phyloP scores from a whole-genome alignment of 2,329 filamentous ascomycete genomes.

The Beauveria brongniartii region DNA sequence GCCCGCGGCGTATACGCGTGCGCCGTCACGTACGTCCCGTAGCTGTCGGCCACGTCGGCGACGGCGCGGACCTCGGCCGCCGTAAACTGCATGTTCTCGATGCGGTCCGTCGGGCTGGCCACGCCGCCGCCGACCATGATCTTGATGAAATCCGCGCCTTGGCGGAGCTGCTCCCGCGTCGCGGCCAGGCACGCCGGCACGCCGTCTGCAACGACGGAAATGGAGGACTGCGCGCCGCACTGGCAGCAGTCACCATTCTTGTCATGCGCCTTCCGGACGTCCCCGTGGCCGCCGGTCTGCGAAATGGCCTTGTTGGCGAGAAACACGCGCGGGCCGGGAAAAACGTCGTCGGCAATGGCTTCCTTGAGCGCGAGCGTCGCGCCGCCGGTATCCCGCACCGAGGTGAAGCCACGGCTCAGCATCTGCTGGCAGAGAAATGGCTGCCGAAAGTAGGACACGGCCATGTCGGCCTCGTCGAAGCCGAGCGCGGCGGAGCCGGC shows the following conservation, averaged over 20 bases:
- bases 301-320: slow-evolving; percentile 45
- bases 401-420: slow-evolving; percentile 50
- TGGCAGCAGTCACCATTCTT: slow-evolving; percentile 44
- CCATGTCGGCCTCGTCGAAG: slow-evolving; percentile 22
- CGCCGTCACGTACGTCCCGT: slow-evolving; percentile 46
- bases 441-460: slow-evolving; percentile 34
- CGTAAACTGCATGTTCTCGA: slow-evolving; percentile 49
- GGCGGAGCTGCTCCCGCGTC: slow-evolving; percentile 45
- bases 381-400: slow-evolving; percentile 49
- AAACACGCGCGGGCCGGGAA: slow-evolving; percentile 47
- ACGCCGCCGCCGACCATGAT: slow-evolving; percentile 54
- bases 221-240: slow-evolving; percentile 18
- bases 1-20: slow-evolving; percentile 49
- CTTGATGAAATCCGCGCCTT: slow-evolving; percentile 53
- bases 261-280: slow-evolving; percentile 37
- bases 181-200: slow-evolving; percentile 45
- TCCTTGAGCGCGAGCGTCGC: slow-evolving; percentile 46
- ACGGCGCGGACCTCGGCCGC: slow-evolving; percentile 48
- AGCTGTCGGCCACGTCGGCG: slow-evolving; percentile 37
- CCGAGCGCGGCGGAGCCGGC: slow-evolving; percentile 21
- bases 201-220: slow-evolving; percentile 43
- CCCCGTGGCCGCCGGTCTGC: slow-evolving; percentile 52
- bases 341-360: slow-evolving; percentile 46
- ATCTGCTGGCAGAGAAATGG: slow-evolving; percentile 41
- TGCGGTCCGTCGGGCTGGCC: slow-evolving; percentile 43